phyloP scores from a whole-genome alignment of 2,329 filamentous ascomycete genomes.

The Alternaria brassicae region DNA sequence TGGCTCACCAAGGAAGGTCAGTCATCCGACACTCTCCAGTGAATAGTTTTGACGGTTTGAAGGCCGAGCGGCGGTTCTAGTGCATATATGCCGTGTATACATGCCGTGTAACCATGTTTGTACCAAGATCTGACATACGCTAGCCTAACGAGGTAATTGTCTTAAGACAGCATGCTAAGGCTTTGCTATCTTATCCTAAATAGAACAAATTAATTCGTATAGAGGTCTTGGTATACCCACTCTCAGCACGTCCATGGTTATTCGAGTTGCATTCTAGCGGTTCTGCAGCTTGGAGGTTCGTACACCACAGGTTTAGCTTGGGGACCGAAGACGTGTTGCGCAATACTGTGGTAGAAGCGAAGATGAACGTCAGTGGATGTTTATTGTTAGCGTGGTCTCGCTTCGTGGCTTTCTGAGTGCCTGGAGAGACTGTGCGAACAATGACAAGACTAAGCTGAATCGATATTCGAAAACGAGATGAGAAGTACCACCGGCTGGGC shows the following conservation, averaged over 20 bases:
- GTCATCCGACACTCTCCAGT: background rate
- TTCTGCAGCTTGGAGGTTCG: background rate
- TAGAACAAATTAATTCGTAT: too few relatives aligned
- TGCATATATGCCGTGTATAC: too few relatives aligned
- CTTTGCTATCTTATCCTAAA: too few relatives aligned
- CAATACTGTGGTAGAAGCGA: background rate
- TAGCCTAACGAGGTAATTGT: too few relatives aligned
- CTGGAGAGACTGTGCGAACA: background rate
- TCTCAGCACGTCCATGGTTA: too few relatives aligned
- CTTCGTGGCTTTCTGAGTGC: background rate
- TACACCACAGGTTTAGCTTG: background rate
- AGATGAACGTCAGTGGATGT: background rate
- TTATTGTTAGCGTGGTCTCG: background rate
- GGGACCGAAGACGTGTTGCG: background rate
- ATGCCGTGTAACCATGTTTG: too few relatives aligned
- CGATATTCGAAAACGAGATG: background rate
- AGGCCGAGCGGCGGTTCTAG: background rate
- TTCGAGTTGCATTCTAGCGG: too few relatives aligned
- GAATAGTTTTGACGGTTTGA: background rate
- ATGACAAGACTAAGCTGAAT: background rate
- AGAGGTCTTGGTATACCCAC: too few relatives aligned
- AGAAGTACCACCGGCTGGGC: background rate
- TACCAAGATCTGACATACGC: too few relatives aligned
- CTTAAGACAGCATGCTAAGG: too few relatives aligned
- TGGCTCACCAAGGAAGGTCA: background rate